These are phyloP conservation scores for Metarhizium humberi DNA, from an alignment of 2,329 filamentous ascomycete species.

Conservation along the genomic window DNA sequence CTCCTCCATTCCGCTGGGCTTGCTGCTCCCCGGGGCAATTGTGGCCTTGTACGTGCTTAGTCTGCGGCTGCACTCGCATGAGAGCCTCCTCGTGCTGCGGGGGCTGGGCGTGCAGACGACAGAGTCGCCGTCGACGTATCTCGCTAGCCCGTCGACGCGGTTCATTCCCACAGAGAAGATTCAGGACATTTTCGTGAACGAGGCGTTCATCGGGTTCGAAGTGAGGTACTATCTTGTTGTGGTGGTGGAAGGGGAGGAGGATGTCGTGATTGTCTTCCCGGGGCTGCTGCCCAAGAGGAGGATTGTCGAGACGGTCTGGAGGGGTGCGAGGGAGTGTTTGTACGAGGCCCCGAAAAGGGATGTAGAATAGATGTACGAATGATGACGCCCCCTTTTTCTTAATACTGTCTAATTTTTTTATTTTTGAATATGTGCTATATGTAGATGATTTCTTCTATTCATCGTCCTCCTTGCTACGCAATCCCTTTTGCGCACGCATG, in stretches of 20 bases:
- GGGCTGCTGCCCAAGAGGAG: constrained; percentile 61
- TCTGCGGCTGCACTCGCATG: constrained; percentile 48
- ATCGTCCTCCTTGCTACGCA: constrained; percentile 21
- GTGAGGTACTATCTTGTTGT: constrained; percentile 84
- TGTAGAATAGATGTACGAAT: constrained; percentile 11
- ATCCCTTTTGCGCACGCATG: constrained; percentile 26
- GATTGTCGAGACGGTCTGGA: constrained; percentile 84
- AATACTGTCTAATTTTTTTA: neutral
- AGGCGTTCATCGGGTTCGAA: constrained; percentile 88
- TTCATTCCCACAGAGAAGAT: constrained; percentile 87
- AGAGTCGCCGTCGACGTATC: constrained; percentile 52
- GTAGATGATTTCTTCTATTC: constrained; percentile 11
- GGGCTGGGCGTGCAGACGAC: constrained; percentile 87
- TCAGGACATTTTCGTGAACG: constrained; percentile 87
- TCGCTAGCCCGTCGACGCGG: constrained; percentile 38
- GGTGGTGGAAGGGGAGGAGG: constrained; percentile 79
- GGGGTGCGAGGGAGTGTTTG: constrained; percentile 71
- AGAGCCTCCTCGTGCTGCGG: constrained; percentile 80
- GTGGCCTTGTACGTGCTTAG: constrained; percentile 34
- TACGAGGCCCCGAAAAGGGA: constrained; percentile 43
- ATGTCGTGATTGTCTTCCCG: constrained; percentile 93
- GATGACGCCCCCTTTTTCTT: too few relatives aligned
- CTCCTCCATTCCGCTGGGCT: constrained; percentile 24
- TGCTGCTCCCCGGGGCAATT: constrained; percentile 28
- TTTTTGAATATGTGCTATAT: constrained; percentile 8